Evolutionary conservation across 192 early-diverging fungal genomes (phyloP), one percentile per base, ranked within the genome.

Genomic region (Linnemannia elongata): DNA sequence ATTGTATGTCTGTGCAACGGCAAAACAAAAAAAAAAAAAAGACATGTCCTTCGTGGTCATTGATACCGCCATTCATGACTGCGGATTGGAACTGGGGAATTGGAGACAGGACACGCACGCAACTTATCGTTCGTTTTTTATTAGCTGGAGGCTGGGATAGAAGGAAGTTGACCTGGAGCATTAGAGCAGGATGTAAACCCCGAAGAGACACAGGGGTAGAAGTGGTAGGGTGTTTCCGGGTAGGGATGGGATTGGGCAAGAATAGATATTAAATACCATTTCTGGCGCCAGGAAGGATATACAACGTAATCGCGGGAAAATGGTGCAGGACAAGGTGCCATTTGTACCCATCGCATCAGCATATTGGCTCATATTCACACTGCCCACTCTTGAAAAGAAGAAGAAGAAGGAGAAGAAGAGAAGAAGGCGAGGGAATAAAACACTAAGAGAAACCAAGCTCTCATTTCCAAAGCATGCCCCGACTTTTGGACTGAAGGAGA

Each of bases 161-260:
- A 15, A 18, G 49, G 13, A 52, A 22, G 49, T 5, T 52, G 49
- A 20, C 3, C 49, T 52, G 49, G 49, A 52, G 49, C 49, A 52
- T 5, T 5, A 5, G 4, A 18, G 20, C 20, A 22, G 49, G 49
- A 18, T 5, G 49, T 52, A 52, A 66, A 66, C 60, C 60, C 60
- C 60, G 60, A 66, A 63, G 57, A 12, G 57, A 66, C 13, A 66
- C 12, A 66, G 60, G 30, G 49, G 49, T 45, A 66, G 30, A 4
- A 66, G 57, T 24, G 27, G 55, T 13, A 66, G 60, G 60, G 60
- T 66, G 60, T 66, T 66, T 66, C 60, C 60, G 60, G 60, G 60
- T 66, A 66, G 60, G 30, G 30, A 66, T 33, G 3, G 60, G 60
- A 66, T 66, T 66, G 60, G 60, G 30, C 24, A 33, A 35, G 30